Evolutionary conservation across 2,329 filamentous ascomycete species (phyloP).

Genomic region (Calonectria naviculata): DNA sequence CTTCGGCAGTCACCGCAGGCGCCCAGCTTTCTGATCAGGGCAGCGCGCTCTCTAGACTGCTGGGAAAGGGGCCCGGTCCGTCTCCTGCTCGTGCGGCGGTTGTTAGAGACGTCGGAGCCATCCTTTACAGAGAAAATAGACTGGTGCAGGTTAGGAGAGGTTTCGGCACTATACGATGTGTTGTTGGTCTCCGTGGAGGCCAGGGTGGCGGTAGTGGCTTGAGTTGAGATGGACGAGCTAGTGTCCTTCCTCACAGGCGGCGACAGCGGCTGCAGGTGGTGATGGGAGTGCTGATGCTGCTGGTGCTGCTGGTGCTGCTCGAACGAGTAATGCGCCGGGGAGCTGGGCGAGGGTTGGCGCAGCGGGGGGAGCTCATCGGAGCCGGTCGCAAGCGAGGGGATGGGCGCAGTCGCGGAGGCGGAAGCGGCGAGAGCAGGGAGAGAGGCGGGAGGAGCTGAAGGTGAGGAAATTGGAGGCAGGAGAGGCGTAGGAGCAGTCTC

Average conservation of each 20-base stretch:
- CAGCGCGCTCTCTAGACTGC: slow-evolving; percentile 68
- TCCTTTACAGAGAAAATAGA: slow-evolving; percentile 67
- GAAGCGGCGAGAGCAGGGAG: slow-evolving; percentile 38
- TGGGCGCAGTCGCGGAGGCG: slow-evolving; percentile 28
- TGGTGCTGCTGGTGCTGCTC: slow-evolving; percentile 41
- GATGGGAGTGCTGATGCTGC: slow-evolving; percentile 38
- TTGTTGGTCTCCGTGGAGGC: slow-evolving; percentile 59
- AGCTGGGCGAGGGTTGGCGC: slow-evolving; percentile 40
- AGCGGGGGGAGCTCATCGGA: slow-evolving; percentile 41
- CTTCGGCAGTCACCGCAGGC: slow-evolving; percentile 67
- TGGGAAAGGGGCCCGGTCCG: slow-evolving; percentile 69
- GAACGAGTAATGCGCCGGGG: slow-evolving; percentile 41
- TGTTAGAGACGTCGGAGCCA: slow-evolving; percentile 64
- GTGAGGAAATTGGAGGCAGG: slow-evolving; percentile 40
- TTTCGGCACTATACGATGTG: slow-evolving; percentile 64
- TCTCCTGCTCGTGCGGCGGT: slow-evolving; percentile 66
- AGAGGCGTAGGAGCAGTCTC: slow-evolving; percentile 38
- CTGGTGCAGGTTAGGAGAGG: slow-evolving; percentile 61
- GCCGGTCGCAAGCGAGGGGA: slow-evolving; percentile 35
- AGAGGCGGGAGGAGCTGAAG: slow-evolving; percentile 40
- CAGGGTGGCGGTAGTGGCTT: slow-evolving; percentile 57
- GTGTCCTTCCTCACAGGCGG: slow-evolving; percentile 60
- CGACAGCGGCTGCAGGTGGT: slow-evolving; percentile 42
- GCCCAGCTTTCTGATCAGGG: slow-evolving; percentile 68
- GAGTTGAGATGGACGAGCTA: slow-evolving; percentile 64